These are phyloP conservation scores for Abrus precatorius DNA, from an alignment of 306 rosid genomes.

Conservation along the genomic window DNA sequence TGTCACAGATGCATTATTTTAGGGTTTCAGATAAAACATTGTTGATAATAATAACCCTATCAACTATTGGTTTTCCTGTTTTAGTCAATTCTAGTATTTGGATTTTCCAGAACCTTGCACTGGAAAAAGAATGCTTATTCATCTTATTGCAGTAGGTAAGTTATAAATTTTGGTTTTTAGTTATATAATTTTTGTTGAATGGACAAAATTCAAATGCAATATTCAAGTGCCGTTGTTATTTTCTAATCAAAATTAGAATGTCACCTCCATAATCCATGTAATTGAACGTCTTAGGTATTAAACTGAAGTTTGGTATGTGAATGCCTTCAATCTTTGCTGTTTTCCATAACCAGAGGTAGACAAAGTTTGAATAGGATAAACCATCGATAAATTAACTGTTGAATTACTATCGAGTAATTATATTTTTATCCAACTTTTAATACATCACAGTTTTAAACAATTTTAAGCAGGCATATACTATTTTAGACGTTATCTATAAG, in stretches of 20 bases:
- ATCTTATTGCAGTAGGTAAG: not conserved
- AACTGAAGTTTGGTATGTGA: not conserved
- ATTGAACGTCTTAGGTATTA: too few relatives aligned
- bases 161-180: not conserved
- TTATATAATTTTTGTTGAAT: not conserved
- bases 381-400: not conserved
- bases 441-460: too few relatives aligned
- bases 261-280: too few relatives aligned
- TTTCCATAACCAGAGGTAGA: not conserved
- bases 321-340: not conserved
- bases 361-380: too few relatives aligned
- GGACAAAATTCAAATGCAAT: not conserved
- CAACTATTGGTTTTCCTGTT: not conserved
- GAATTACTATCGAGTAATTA: not conserved
- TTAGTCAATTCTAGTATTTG: not conserved
- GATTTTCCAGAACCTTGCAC: constrained; percentile 1
- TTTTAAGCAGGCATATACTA: not conserved
- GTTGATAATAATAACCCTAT: not conserved
- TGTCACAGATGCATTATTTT: constrained; percentile 20
- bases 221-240: too few relatives aligned
- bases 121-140: not conserved
- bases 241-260: too few relatives aligned
- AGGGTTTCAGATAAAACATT: not conserved
- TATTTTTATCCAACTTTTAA: not conserved
- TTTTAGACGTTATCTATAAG: too few relatives aligned